Percentiles rank a stretch among this genome's conserved stretches.
These are phyloP conservation scores for Penicillium bialowiezense DNA, from an alignment of 495 filamentous ascomycete species.

Conservation along the genomic window DNA sequence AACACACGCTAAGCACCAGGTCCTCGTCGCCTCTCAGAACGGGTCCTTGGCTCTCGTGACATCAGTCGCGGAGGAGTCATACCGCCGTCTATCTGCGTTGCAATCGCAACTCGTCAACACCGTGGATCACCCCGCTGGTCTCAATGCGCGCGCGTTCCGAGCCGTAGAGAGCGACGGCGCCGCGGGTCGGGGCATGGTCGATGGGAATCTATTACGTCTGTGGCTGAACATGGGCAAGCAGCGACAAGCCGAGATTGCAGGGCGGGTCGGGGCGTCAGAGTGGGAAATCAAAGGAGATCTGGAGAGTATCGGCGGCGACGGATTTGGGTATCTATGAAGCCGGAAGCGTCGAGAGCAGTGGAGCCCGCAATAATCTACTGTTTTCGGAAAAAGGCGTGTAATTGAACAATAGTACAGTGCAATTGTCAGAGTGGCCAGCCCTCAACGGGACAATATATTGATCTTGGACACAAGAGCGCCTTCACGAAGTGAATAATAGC, in stretches of 20 bases:
- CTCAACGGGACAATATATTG: slow-evolving; percentile 4
- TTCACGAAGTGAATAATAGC: slow-evolving; percentile 19
- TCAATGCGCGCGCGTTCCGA: slow-evolving; percentile 81
- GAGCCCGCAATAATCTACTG: too few species aligned
- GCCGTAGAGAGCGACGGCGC: slow-evolving; percentile 48
- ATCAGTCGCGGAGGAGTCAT: slow-evolving; percentile 72
- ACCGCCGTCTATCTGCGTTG: slow-evolving; percentile 80
- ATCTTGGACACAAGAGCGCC: slow-evolving; percentile 5
- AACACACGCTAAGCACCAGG: slow-evolving; percentile 42
- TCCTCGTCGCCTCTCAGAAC: slow-evolving; percentile 67
- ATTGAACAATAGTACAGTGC: too few species aligned
- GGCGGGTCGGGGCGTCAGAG: slow-evolving; percentile 56
- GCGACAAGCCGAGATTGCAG: slow-evolving; percentile 65
- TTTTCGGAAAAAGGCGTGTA: too few species aligned
- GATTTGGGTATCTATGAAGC: slow-evolving; percentile 49
- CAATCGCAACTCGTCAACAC: slow-evolving; percentile 73
- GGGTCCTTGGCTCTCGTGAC: slow-evolving; percentile 76
- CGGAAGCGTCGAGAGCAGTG: not conserved
- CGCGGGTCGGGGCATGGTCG: slow-evolving; percentile 57
- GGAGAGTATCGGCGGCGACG: slow-evolving; percentile 58
- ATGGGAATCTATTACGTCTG: slow-evolving; percentile 57
- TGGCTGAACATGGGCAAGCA: slow-evolving; percentile 70
- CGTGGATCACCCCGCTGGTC: slow-evolving; percentile 69
- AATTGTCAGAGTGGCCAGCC: not conserved
- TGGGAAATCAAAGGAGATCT: slow-evolving; percentile 59